Conservation (phyloP, 495 filamentous ascomycete species). For the Penicillium coffeae region DNA sequence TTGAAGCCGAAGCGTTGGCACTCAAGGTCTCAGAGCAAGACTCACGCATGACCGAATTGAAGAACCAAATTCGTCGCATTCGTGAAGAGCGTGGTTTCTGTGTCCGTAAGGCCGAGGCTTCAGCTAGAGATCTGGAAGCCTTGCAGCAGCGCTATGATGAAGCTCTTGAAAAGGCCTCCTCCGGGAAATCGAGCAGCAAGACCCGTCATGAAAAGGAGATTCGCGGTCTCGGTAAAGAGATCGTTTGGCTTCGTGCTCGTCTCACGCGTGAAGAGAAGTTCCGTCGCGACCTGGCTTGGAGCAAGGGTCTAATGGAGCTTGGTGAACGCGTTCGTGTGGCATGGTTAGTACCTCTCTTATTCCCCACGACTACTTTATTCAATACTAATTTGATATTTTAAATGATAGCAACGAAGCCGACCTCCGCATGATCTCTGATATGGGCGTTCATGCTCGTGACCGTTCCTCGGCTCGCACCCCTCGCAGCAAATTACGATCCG, state of each 20-base stretch:
- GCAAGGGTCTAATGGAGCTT: slow-evolving; percentile 78
- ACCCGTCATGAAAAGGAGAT: slow-evolving; percentile 74
- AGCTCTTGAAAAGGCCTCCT: slow-evolving; percentile 42
- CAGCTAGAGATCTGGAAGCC: slow-evolving; percentile 50
- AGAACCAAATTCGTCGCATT: slow-evolving; percentile 51
- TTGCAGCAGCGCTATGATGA: slow-evolving; percentile 52
- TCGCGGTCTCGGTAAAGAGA: slow-evolving; percentile 78
- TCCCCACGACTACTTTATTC: slow-evolving; percentile 4
- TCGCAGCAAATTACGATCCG: slow-evolving; percentile 46
- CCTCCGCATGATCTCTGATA: slow-evolving; percentile 74
- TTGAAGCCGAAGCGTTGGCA: slow-evolving; percentile 61
- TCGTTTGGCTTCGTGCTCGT: slow-evolving; percentile 79
- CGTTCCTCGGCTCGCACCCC: slow-evolving; percentile 27
- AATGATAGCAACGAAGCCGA: slow-evolving; percentile 80
- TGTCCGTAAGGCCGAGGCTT: slow-evolving; percentile 44
- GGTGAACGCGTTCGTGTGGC: slow-evolving; percentile 64
- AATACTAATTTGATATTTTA: slow-evolving; percentile 15
- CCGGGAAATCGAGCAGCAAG: slow-evolving; percentile 40
- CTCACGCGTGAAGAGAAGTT: slow-evolving; percentile 76
- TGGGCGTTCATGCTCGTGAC: slow-evolving; percentile 57
- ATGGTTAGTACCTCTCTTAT: slow-evolving; percentile 64
- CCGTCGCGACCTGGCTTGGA: slow-evolving; percentile 71
- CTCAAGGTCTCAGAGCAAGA: slow-evolving; percentile 54
- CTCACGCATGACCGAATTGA: slow-evolving; percentile 51
- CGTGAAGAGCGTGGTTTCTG: slow-evolving; percentile 56